A percentile compares a stretch with the other conserved stretches of the same genome.
Conservation (phyloP, 768 basidiomycete species). For the Inosperma sp. region DNA sequence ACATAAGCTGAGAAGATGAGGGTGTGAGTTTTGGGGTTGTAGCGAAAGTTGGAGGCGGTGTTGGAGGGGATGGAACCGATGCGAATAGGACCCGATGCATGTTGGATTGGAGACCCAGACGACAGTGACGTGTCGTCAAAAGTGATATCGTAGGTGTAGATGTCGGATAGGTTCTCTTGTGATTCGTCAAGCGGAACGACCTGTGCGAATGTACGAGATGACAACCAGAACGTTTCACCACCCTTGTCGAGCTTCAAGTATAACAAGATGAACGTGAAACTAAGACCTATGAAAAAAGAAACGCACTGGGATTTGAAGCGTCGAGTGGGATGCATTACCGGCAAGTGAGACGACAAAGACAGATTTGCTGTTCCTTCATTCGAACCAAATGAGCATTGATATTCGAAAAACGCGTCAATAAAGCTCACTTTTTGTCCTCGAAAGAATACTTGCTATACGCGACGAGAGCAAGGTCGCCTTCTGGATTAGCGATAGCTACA, state of each 20-base stretch:
- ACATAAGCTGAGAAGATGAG: conserved; percentile 87
- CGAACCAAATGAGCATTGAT: neutral
- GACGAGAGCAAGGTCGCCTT: conserved; percentile 65
- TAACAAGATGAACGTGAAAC: conserved; percentile 17
- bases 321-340: conserved; percentile 34
- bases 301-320: conserved; percentile 52
- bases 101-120: conserved; percentile 22
- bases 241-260: conserved; percentile 62
- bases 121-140: conserved; percentile 22
- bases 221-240: conserved; percentile 79
- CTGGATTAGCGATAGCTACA: conserved; percentile 57
- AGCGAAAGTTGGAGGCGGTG: conserved; percentile 67
- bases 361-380: conserved; percentile 61
- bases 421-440: conserved; percentile 64
- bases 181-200: conserved; percentile 58
- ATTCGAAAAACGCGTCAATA: neutral
- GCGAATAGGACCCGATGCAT: conserved; percentile 32
- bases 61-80: conserved; percentile 67
- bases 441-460: conserved; percentile 67
- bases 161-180: conserved; percentile 47
- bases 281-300: neutral
- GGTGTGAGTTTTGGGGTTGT: conserved; percentile 45
- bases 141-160: conserved; percentile 57
- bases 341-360: conserved; percentile 60
- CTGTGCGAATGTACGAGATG: conserved; percentile 63